Evolutionary conservation across 495 filamentous ascomycete genomes (phyloP), one percentile per base, ranked within the genome.

Genomic region (Astrothelium subdiscretum): DNA sequence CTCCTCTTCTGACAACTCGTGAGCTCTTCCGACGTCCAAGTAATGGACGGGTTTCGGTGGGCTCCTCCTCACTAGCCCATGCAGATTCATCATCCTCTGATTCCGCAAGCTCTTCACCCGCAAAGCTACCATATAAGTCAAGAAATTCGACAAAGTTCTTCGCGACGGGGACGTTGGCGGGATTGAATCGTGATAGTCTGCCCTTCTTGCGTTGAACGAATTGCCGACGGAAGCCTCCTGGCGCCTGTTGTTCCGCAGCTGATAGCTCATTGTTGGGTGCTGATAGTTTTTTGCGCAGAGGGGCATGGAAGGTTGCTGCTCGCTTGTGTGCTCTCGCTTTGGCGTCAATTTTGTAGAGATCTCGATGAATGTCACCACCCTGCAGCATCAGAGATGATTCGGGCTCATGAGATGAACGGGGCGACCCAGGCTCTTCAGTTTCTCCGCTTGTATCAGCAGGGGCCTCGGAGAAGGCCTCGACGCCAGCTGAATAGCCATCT

Each of bases 101-200:
- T 70, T 97, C 91, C 72, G 96, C 91, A 6, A 98, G 80, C 70
- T 95, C 85, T 74, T 98, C 94, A 69, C 94, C 94, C 18, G 94
- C 94, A 72, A 97, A 98, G 75, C 97, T 95, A 3, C 95, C 94
- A 67, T 96, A 97, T 18, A 98, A 78, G 8, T 88, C 91, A 58
- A 98, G 72, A 67, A 97, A 98, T 71, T 98, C 95, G 51, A 97
- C 83, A 68, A 98, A 98, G 74, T 87, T 97, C 66, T 74, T 89
- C 13, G 94, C 95, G 51, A 96, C 83, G 18, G 51, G 32, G 66
- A 42, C 61, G 29, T 20, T 57, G 59, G n/a, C 31, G 31, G 22
- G 48, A 43, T 29, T 12, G 48, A 54, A 51, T 48, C 80, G 80
- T 26, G 76, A 75, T 26, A 83, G 84, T 62, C 85, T 87, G 10